Conservation (phyloP, 306 rosid genomes). For the Vigna radiata region DNA sequence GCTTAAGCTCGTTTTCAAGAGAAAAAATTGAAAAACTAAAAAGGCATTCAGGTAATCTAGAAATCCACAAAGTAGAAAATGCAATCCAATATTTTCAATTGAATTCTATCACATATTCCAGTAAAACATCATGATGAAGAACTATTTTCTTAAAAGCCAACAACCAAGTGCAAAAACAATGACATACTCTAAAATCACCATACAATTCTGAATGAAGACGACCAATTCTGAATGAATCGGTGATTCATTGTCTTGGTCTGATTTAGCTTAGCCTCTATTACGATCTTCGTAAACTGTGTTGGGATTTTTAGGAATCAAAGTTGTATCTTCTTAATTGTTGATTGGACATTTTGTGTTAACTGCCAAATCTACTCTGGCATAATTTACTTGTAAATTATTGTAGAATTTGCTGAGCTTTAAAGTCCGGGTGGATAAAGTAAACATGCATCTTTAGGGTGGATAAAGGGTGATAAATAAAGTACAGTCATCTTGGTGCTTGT, state of each 20-base stretch:
- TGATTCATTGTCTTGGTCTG: slow-evolving; percentile 28
- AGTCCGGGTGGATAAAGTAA: slow-evolving; percentile 57
- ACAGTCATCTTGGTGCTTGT: slow-evolving; percentile 57
- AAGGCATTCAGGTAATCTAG: no score
- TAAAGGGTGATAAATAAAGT: slow-evolving; percentile 63
- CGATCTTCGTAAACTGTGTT: slow-evolving; percentile 12
- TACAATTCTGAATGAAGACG: no score
- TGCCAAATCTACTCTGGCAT: neutral
- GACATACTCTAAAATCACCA: no score
- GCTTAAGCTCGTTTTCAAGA: no score
- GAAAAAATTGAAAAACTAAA: no score
- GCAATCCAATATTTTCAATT: no score
- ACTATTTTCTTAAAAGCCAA: no score
- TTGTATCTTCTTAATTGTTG: slow-evolving; percentile 17
- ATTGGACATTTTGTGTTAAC: slow-evolving; percentile 22
- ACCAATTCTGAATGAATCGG: no score
- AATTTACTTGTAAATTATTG: slow-evolving; percentile 21
- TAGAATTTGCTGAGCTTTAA: slow-evolving; percentile 67
- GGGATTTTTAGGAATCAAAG: neutral
- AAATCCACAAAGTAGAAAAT: no score
- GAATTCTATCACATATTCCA: no score
- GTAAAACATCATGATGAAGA: no score
- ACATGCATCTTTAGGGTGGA: slow-evolving; percentile 63
- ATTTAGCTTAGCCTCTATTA: slow-evolving; percentile 2
- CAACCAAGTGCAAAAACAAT: no score